Base-by-base conservation (phyloP, 352 stramenopile species). In the Pythium brassicae region DNA sequence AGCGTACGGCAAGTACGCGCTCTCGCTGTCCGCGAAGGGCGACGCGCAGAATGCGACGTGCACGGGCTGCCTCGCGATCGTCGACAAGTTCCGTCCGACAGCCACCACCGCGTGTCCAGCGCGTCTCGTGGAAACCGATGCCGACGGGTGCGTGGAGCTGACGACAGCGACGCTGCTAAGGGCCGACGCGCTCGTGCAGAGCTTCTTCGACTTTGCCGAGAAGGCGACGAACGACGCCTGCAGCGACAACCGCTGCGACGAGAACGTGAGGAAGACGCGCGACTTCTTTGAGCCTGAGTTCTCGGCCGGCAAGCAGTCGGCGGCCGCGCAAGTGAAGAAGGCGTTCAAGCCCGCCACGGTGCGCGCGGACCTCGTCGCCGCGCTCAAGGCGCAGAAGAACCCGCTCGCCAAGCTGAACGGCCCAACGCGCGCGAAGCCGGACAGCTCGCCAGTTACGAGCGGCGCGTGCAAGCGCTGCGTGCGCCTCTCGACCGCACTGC, bases 191-290 rank as follows among this genome's bases (percentile, higher is more conserved):
- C 47, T 72, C 0, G 56, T 79, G 7, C 40, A 53, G 4, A 34
- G 66, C 22, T 73, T 87, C 52, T 76, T 76, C 34, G 62, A 73
- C 11, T 88, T 81, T 27, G 64, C 57, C 19, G 40, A 60, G 11
- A 65, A 72, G 3, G 80, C 68, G 4, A 61, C 47, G 17, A 88
- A 90, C 57, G 80, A 90, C 22, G 72, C 55, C 1, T 90, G 74
- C 57, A 77, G 74, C 53, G 23, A 66, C 3, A 79, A 60, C 20
- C 69, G 79, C 3, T 87, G 77, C 37, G 79, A 90, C 53, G n/a
- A 48, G 0, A 48, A 76, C n/a, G 32, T 40, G 1, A 74, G 74
- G 20, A 52, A 42, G 6, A 50, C 59, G 10, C 68, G 68, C 4
- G 55, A 79, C 51, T 89, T 86, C 50, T 84, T 82, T 20, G 62